Percentiles rank a stretch among this genome's conserved stretches.
Conservation (phyloP, 148 eudicot species). For the Pouteria glomerata region DNA sequence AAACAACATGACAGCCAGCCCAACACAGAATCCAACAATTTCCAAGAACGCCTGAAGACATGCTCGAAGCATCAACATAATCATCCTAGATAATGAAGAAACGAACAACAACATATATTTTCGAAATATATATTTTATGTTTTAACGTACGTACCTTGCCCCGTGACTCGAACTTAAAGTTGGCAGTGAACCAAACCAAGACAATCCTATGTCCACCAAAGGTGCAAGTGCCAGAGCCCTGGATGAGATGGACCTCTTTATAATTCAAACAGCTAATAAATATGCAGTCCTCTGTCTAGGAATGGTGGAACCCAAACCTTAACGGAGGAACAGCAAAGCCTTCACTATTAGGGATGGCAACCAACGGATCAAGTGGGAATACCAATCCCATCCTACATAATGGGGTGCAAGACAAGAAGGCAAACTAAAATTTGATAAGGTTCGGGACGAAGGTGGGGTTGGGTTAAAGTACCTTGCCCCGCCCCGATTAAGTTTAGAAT, state of each 20-base stretch:
- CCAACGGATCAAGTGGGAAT: no score
- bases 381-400: no score
- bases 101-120: no score
- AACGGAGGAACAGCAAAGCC: background rate
- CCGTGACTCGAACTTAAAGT: conserved; percentile 48
- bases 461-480: no score
- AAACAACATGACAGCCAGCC: conserved; percentile 48
- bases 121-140: no score
- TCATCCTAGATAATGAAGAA: no score
- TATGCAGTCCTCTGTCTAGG: background rate
- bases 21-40: conserved; percentile 47
- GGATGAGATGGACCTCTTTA: conserved; percentile 15
- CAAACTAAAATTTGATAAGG: no score
- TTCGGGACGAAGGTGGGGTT: no score
- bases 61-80: conserved; percentile 3
- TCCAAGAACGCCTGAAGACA: conserved; percentile 51
- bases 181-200: conserved; percentile 73
- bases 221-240: conserved; percentile 78
- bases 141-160: conserved; percentile 40
- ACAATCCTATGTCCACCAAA: conserved; percentile 56
- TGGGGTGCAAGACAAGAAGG: background rate
- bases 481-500: no score
- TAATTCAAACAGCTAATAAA: conserved; percentile 21
- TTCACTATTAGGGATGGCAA: background rate
- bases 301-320: background rate